Evolutionary conservation across 2,329 filamentous ascomycete species (phyloP), one percentile per base, ranked within the genome.

Genomic region (Anisogramma anomala): DNA sequence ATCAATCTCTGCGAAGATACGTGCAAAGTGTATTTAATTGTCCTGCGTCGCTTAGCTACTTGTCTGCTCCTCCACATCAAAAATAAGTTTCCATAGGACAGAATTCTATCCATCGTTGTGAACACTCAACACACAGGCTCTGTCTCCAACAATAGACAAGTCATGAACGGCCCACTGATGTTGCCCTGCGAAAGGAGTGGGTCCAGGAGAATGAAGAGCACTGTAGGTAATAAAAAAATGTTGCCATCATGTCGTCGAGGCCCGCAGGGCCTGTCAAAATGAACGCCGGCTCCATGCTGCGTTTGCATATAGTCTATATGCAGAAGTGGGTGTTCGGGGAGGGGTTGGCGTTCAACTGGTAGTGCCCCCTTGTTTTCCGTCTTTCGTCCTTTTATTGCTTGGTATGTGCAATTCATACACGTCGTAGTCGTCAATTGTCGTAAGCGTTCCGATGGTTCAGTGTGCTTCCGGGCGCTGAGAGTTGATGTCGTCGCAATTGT

Each of bases 341-440:
- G 3, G 27, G n/a, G 27, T 10, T 11, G n/a, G 27, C 4, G n/a
- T 30, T 10, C 27, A 10, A 15, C 10, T 11, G 4, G 19, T 10
- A 9, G 17, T 20, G 6, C 32, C 19, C 32, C 11, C 7, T 27
- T 28, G 27, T 20, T 27, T 19, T 19, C n/a, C 27, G 6, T n/a
- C 35, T 32, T 41, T 41, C 36, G 25, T 22, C 28, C 15, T 22
- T 30, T 14, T 11, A 27, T 35, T 41, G 33, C 18, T n/a, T 41
- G 11, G 32, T 41, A 23, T 30, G 27, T 30, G 27, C 45, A 49
- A 50, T n/a, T 54, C 53, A 50, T 65, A 63, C 57, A 62, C 53
- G 53, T 67, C 60, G 46, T 50, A 54, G 58, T 50, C 46, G 47
- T 50, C 42, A 46, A 46, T 44, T 47, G 50, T 53, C 49, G 35